A percentile compares a stretch with the other conserved stretches of the same genome.
Conservation (phyloP, 352 stramenopile species). For the Phytophthora europaea region DNA sequence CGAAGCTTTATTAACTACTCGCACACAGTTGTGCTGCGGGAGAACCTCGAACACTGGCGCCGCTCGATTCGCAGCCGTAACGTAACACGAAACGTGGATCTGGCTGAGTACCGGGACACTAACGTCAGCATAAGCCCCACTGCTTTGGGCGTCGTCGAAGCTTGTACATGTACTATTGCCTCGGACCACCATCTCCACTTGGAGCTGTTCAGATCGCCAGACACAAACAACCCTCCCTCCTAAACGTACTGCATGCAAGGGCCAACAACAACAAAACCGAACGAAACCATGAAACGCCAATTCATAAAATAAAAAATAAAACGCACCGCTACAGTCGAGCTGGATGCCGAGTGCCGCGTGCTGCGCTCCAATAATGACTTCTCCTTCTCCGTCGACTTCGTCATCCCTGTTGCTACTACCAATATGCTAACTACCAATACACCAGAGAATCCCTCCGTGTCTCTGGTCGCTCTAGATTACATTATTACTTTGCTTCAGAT, state of each 20-base stretch:
- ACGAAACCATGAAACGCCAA: slow-evolving; percentile 27
- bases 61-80: slow-evolving; percentile 76
- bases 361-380: slow-evolving; percentile 43
- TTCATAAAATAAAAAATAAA: slow-evolving; percentile 50
- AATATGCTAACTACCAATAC: slow-evolving; percentile 49
- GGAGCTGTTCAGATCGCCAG: background rate
- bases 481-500: slow-evolving; percentile 45
- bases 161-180: background rate
- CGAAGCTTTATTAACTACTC: slow-evolving; percentile 49
- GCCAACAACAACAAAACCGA: slow-evolving; percentile 15
- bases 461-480: slow-evolving; percentile 54
- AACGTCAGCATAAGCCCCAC: background rate
- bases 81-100: slow-evolving; percentile 76
- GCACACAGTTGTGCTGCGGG: slow-evolving; percentile 52
- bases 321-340: slow-evolving; percentile 29
- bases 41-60: slow-evolving; percentile 70
- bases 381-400: slow-evolving; percentile 24
- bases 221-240: background rate
- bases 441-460: slow-evolving; percentile 37
- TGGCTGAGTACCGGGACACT: slow-evolving; percentile 36
- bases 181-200: slow-evolving; percentile 12
- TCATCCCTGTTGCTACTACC: slow-evolving; percentile 36
- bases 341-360: slow-evolving; percentile 18
- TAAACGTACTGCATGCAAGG: background rate
- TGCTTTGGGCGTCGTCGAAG: background rate